Evolutionary conservation across 306 rosid species (phyloP), one percentile per base, ranked within the genome.

Genomic region (Quercus bicolor): DNA sequence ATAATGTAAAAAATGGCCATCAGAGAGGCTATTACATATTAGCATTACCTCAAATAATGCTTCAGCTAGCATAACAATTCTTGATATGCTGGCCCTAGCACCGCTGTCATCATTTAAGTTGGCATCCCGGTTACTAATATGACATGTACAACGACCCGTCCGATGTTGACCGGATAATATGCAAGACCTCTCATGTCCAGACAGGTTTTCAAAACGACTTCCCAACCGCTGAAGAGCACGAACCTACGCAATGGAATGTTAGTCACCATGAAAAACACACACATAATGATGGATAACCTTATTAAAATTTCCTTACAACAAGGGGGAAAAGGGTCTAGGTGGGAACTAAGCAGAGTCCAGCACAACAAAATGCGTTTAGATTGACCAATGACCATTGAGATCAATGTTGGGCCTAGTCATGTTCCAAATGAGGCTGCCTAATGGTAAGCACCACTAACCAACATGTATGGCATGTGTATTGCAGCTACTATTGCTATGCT

Each of bases 151-250:
- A 80, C 87, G 94, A 34, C 98, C 96, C 8, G 88, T 93, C 87
- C 98, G 89, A 78, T 90, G 97, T 81, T 93, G 99, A 76, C 99
- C 99, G 20, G 98, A 93, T 78, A 91, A 85, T 70, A 93, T 84
- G 68, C 99, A 95, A 1, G 96, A 89, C 85, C 98, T 90, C 85
- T 96, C 99, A 70, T 96, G 99, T 69, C 98, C 98, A 75, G 98
- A 89, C 77, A 93, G 76, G 79, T 96, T 93, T 82, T 93, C 99
- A 71, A 91, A 96, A 33, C 96, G 97, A 87, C 97, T 90, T 29
- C 99, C 98, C 91, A 93, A 77, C 74, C 99, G 86, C 85, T 93
- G 99, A 82, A 96, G 98, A 80, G 99, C 99, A 71, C 99, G 99
- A 76, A 93, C 99, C 99, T 96, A 85, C 75, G 84, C 80, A 69